Evolutionary conservation across 805 yeast species (phyloP).

Genomic region (Lachancea cidri): DNA sequence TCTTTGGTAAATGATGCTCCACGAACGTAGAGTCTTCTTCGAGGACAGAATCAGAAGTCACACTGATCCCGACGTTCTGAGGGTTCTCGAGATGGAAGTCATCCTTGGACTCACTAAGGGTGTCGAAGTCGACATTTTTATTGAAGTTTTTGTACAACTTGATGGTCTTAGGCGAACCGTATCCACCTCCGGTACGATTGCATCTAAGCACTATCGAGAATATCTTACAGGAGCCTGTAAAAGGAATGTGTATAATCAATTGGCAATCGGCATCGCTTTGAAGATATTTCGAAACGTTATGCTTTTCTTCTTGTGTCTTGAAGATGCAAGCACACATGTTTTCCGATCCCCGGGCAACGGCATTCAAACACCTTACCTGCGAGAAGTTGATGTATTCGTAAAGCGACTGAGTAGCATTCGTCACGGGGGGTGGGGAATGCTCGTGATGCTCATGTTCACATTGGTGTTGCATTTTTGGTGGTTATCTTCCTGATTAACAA

Average conservation of each 20-base stretch:
- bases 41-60: slow-evolving; percentile 26
- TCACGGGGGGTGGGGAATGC: slow-evolving; percentile 59
- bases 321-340: slow-evolving; percentile 43
- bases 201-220: slow-evolving; percentile 70
- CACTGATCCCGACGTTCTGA: slow-evolving; percentile 43
- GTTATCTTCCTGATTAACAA: not conserved
- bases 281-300: slow-evolving; percentile 41
- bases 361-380: slow-evolving; percentile 60
- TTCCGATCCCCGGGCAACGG: slow-evolving; percentile 40
- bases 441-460: slow-evolving; percentile 36
- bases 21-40: slow-evolving; percentile 52
- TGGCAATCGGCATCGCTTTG: slow-evolving; percentile 81
- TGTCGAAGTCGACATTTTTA: slow-evolving; percentile 66
- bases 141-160: slow-evolving; percentile 65
- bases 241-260: slow-evolving; percentile 71
- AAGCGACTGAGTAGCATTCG: slow-evolving; percentile 64
- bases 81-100: slow-evolving; percentile 60
- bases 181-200: slow-evolving; percentile 34
- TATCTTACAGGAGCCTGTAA: slow-evolving; percentile 67
- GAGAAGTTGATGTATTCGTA: slow-evolving; percentile 53
- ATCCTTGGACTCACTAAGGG: slow-evolving; percentile 44
- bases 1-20: slow-evolving; percentile 78
- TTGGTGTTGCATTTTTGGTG: slow-evolving; percentile 24
- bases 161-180: slow-evolving; percentile 63
- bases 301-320: slow-evolving; percentile 46